Conservation (phyloP, 345 rosid species). For the Sisymbrium altissimum region DNA sequence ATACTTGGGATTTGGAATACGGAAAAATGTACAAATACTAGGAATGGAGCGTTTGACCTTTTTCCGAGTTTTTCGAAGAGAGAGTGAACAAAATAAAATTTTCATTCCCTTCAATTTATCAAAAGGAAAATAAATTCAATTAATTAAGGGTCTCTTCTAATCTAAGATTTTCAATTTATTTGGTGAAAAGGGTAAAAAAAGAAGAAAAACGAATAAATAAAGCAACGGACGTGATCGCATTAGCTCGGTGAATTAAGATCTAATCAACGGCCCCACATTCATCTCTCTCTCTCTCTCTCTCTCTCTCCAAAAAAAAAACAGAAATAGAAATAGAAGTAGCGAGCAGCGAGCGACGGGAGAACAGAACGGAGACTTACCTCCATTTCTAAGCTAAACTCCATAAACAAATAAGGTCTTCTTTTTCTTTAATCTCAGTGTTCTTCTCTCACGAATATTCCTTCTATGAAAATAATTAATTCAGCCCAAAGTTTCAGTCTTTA, state of each 20-base stretch:
- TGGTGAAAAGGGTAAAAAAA: background rate
- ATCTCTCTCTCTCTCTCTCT: too few species aligned
- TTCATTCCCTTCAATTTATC: background rate
- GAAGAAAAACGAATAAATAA: conserved; percentile 27
- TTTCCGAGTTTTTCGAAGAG: too few species aligned
- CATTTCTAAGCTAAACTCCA: conserved; percentile 28
- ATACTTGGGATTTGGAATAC: too few species aligned
- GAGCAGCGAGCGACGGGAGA: conserved; percentile 23
- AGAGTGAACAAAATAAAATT: too few species aligned
- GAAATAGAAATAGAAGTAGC: conserved; percentile 12
- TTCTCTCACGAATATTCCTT: background rate
- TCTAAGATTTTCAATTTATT: background rate
- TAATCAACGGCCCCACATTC: conserved; percentile 61
- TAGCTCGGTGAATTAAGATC: conserved; percentile 42
- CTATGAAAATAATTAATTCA: too few species aligned
- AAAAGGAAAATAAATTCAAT: background rate
- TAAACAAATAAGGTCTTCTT: background rate
- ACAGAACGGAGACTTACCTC: conserved; percentile 43
- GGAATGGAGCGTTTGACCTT: too few species aligned
- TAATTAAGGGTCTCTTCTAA: background rate
- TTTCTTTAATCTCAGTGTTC: background rate
- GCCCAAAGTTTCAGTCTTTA: conserved; percentile 16
- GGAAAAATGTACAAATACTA: too few species aligned
- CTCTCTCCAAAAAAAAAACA: conserved; percentile 35
- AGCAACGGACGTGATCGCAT: conserved; percentile 61